Base-by-base conservation (phyloP, 2,329 filamentous ascomycete species). In the Phoma sp. region DNA sequence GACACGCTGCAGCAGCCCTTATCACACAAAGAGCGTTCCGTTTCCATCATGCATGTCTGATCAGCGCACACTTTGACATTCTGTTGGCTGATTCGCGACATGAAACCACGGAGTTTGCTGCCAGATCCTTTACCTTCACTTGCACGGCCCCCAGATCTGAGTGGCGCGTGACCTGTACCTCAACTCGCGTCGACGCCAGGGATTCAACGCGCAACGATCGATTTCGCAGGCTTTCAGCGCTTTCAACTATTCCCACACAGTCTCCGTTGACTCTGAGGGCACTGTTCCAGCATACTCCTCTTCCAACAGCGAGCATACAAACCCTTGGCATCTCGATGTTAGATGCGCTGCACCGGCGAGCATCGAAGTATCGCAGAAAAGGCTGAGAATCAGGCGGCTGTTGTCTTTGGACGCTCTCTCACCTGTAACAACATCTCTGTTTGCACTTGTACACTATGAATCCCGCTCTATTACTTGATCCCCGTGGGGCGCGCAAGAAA, bases 381-480 rank as follows among this genome's bases (percentile, higher is more conserved):
- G 60, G 57, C 40, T 56, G 50, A 51, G 37, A 43, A 17, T 35
- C 33, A 4, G 31, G 7, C 8, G 12, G 7, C 29, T 17, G 24
- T 17, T 15, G 15, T 27, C 8, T 10, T 37, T 43, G 37, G 43
- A 45, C 21, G 25, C 43, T 58, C 58, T 61, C 29, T 63, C 44
- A 62, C 57, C 50, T 65, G 57, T 48, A 45, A 48, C 32, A 15
- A 43, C 31, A 43, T 9, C 4, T 35, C 13, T 53, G 27, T 49
- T 58, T 58, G 29, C 40, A 39, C 10, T 7, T 57, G 40, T 57
- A 48, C 57, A 59, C 21, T 46, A 66, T 69, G 63, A 64, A 69
- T 48, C 64, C 64, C 19, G 63, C 63, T 50, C 53, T 69, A 50
- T 65, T 69, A 66, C 63, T 67, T 60, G 63, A 67, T 50, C 66